These are phyloP conservation scores for Arabidopsis thaliana DNA, from an alignment of 345 rosid species.

Conservation along the genomic window TAIR10.1 NC_003074.8:22690501-22691000, in stretches of 20 bases:
- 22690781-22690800: conserved; percentile 40
- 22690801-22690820: conserved; percentile 95
- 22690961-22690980: conserved; percentile 54
- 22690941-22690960: conserved; percentile 40
- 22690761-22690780: conserved; percentile 30
- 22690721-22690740: conserved; percentile 4
- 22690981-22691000: conserved; percentile 56
- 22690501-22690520: conserved; percentile 70
- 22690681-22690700: conserved; percentile 28
- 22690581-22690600: conserved; percentile 17
- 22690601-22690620: neutral
- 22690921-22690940: conserved; percentile 44
- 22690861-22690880: conserved; percentile 68
- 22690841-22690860: conserved; percentile 68
- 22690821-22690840: conserved; percentile 69
- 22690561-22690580: conserved; percentile 82
- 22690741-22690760: conserved; percentile 29
- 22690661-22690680: neutral
- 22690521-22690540: conserved; percentile 76
- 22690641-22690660: conserved; percentile 25
- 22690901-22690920: conserved; percentile 52
- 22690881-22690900: conserved; percentile 67
- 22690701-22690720: conserved; percentile 32
- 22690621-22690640: conserved; percentile 24
- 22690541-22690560: conserved; percentile 86